These are phyloP conservation scores for Aureobasidium melanogenum DNA, from an alignment of 2,329 filamentous ascomycete genomes.

Conservation along the genomic window DNA sequence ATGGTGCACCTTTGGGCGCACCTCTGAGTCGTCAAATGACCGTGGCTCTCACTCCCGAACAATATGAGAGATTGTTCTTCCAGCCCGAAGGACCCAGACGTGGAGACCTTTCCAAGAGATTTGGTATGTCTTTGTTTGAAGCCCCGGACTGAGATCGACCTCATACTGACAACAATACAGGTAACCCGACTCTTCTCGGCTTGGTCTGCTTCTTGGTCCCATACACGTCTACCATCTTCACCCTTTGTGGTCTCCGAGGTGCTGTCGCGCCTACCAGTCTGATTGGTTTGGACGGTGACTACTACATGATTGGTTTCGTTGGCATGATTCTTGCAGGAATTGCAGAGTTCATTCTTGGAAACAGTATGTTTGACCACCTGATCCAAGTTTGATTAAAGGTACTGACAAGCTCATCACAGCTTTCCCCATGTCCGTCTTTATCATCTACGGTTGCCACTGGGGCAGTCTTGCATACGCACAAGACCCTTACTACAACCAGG, in stretches of 20 bases:
- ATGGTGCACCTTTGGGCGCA: constrained; percentile 13
- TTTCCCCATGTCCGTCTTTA: constrained; percentile 22
- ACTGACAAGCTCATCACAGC: constrained; percentile 10
- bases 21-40: constrained; percentile 21
- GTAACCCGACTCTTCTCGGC: constrained; percentile 22
- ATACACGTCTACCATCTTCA: constrained; percentile 22
- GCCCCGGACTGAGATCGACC: background rate
- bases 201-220: constrained; percentile 22
- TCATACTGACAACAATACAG: background rate
- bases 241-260: constrained; percentile 18
- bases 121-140: constrained; percentile 13
- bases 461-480: constrained; percentile 19
- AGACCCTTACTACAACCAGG: constrained; percentile 18
- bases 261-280: constrained; percentile 16
- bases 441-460: constrained; percentile 23
- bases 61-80: constrained; percentile 24
- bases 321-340: constrained; percentile 21
- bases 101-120: constrained; percentile 21
- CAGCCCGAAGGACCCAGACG: constrained; percentile 17
- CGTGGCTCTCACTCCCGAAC: constrained; percentile 19
- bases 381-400: background rate
- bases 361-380: constrained; percentile 14
- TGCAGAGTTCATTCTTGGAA: constrained; percentile 22
- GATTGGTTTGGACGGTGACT: constrained; percentile 19
- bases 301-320: constrained; percentile 22